Base-by-base conservation (phyloP, 2,329 filamentous ascomycete genomes). In the Pseudogymnoascus sp. region DNA sequence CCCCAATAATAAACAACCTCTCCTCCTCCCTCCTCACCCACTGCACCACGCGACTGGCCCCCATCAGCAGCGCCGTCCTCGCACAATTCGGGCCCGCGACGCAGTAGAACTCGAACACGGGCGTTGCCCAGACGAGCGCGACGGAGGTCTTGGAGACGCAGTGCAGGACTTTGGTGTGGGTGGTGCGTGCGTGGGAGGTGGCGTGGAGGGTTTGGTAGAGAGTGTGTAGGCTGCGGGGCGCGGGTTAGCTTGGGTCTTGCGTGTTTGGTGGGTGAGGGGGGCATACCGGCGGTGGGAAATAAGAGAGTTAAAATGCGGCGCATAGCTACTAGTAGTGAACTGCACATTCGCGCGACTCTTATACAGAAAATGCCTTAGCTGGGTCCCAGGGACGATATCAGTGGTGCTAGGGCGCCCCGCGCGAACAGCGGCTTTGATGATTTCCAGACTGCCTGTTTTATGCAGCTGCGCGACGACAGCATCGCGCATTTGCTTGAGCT, bases 301-400 rank as follows among this genome's bases (percentile, higher is more conserved):
- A 3, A 82, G 71, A 2, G 70, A 77, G 22, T 72, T 74, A 69
- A 94, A 94, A 61, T 86, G 78, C 0, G 90, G 87, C 8, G 84
- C 79, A 63, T 91, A 88, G 0, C 89, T 86, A 1, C 92, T 89
- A 90, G 96, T 96, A 67, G 85, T 88, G 74, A 97, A 99, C 72
- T 99, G 95, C 28, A 99, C 94, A 68, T 99, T 96, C 18, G 88
- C 86, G 63, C 90, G 84, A 14, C 90, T 96, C 74, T 97, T 99
- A 80, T 96, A 99, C 16, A 99, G 76, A 70, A 97, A 99, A 77
- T 99, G 94, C 67, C 88, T 87, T 59, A 97, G 77, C 32, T 88
- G 86, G 14, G 87, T 89, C 22, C 88, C 89, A 0, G 91, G 89
- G 1, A 91, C 82, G 62, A 99, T 86, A 62, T 94, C 88, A 14